Base-by-base conservation (phyloP, 2,329 filamentous ascomycete species). In the Aspergillus caelatus region DNA sequence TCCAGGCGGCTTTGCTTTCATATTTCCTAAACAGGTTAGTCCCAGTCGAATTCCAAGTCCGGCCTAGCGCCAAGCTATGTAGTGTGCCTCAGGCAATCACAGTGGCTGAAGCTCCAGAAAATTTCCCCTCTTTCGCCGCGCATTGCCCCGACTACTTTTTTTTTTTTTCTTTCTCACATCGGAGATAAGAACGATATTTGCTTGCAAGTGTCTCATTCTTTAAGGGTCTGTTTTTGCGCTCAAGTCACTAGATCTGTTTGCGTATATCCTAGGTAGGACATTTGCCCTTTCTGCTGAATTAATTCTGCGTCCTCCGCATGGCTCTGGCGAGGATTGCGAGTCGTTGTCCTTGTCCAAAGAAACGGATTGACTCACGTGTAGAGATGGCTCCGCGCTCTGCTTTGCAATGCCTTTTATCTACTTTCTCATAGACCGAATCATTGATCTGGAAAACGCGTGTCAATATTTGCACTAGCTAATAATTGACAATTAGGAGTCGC, bases 71-170 rank as follows among this genome's bases (percentile, higher is more conserved):
- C 32, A 39, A 14, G 5, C n/a, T 4, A 26, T 16, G 11, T 1
- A 14, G 19, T 2, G 21, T 55, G 61, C 61, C 61, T 62, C 26
- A 62, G 61, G 60, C 55, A 45, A 2, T 7, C 1, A 41, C 34
- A 7, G 56, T 58, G 63, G 54, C 61, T 65, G 62, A 57, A 64
- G 64, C 62, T 66, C 64, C 50, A 61, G 64, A 65, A 64, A 66
- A 66, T 64, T 66, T 66, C 62, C 58, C 62, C 62, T 55, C 52
- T 36, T 36, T 39, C 61, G 58, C 65, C 50, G 60, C 52, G 58
- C 61, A 63, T 62, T 50, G 52, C 34, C 30, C 60, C 36, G 8
- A 32, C n/a, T 30, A 41, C 41, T 50, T 61, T 62, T 58, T 58
- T 62, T 58, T 58, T 56, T 60, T 46, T 41, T 46, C 36, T 30